Evolutionary conservation across 192 early-diverging fungal species (phyloP).

Genomic region (Umbelopsis sp.): DNA sequence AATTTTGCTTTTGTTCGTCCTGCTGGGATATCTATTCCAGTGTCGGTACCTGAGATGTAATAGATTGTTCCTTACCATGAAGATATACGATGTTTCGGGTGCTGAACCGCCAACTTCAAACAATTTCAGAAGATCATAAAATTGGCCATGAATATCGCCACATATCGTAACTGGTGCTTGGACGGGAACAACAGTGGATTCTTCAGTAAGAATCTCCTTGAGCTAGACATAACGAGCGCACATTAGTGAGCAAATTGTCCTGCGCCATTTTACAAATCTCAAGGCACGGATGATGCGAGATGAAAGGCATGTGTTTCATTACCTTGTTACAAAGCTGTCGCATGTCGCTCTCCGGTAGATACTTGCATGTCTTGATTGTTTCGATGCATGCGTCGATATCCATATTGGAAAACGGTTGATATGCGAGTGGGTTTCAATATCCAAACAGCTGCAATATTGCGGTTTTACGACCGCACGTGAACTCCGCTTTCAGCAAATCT

Average conservation of each 20-base stretch:
- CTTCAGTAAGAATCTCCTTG: constrained; percentile 94
- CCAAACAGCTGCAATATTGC: too few species aligned
- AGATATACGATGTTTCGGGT: constrained; percentile 92
- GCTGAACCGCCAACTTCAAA: constrained; percentile 94
- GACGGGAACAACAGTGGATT: constrained; percentile 96
- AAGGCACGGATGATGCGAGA: background rate
- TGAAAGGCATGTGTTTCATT: background rate
- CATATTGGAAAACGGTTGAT: constrained; percentile 22
- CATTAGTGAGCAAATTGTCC: background rate
- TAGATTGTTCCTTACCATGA: constrained; percentile 71
- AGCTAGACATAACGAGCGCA: constrained; percentile 45
- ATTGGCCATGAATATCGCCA: constrained; percentile 98
- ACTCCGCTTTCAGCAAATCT: constrained; percentile 5
- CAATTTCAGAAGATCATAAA: constrained; percentile 92
- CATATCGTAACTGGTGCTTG: constrained; percentile 93
- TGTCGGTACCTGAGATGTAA: background rate
- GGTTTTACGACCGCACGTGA: background rate
- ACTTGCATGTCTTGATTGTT: constrained; percentile 88
- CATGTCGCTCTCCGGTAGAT: constrained; percentile 91
- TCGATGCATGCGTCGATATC: constrained; percentile 87
- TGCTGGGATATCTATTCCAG: too few species aligned
- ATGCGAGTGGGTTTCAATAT: background rate
- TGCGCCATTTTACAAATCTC: background rate
- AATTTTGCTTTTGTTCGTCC: too few species aligned
- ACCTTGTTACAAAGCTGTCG: constrained; percentile 96